Conservation (phyloP, 2,329 filamentous ascomycete genomes). For the Penicillium hordei region DNA sequence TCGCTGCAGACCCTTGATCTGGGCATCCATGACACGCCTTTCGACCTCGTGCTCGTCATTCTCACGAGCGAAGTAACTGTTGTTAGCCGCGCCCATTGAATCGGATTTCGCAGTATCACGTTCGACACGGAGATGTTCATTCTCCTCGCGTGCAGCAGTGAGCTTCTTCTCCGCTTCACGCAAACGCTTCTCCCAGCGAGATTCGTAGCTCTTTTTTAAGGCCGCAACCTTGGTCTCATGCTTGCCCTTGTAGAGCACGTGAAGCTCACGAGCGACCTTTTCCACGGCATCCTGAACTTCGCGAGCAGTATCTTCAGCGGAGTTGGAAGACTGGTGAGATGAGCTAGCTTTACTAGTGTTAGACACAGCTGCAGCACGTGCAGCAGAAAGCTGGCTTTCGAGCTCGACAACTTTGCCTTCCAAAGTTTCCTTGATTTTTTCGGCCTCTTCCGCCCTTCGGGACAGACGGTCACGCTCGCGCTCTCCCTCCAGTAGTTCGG, state of each 20-base stretch:
- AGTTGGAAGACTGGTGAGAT: conserved; percentile 39
- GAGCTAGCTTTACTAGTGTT: conserved; percentile 34
- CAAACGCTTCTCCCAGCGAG: conserved; percentile 84
- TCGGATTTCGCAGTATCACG: conserved; percentile 66
- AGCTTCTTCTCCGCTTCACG: conserved; percentile 73
- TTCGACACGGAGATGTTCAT: conserved; percentile 68
- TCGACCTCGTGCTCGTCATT: conserved; percentile 65
- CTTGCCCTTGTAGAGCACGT: conserved; percentile 92
- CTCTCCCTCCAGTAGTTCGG: conserved; percentile 75
- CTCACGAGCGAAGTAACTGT: conserved; percentile 44
- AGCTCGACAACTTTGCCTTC: conserved; percentile 49
- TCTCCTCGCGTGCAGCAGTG: conserved; percentile 68
- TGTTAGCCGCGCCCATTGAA: conserved; percentile 47
- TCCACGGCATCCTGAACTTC: conserved; percentile 85
- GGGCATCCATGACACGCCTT: conserved; percentile 68
- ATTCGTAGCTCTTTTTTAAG: conserved; percentile 78
- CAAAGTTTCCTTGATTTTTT: conserved; percentile 55
- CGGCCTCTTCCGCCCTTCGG: conserved; percentile 72
- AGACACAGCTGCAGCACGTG: conserved; percentile 34
- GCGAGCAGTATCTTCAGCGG: conserved; percentile 48
- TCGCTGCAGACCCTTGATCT: conserved; percentile 71
- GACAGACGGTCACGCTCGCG: conserved; percentile 78
- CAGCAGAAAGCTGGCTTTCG: conserved; percentile 47
- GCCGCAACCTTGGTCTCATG: conserved; percentile 95
- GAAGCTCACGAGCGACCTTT: conserved; percentile 89